These are phyloP conservation scores for Rhododendron ferrugineum DNA, from an alignment of 148 eudicot species.

Conservation along the genomic window DNA sequence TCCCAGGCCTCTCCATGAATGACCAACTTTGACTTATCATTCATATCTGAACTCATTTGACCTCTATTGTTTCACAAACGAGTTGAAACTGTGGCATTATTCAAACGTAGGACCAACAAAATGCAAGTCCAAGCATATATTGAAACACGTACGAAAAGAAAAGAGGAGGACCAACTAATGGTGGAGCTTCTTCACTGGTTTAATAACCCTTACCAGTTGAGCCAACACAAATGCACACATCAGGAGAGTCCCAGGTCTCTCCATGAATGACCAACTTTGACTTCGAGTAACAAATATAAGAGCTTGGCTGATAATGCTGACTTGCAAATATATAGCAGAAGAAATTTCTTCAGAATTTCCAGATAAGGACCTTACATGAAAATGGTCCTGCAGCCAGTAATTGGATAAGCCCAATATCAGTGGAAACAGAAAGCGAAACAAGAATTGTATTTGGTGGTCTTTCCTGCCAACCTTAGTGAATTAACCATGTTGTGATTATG, in stretches of 20 bases:
- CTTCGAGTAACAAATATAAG: slow-evolving; percentile 82
- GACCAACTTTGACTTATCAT: slow-evolving; percentile 62
- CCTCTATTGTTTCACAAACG: neutral
- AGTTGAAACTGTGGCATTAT: neutral
- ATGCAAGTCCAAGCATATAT: neutral
- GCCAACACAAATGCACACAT: slow-evolving; percentile 69
- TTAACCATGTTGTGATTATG: slow-evolving; percentile 3
- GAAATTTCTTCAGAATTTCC: slow-evolving; percentile 47
- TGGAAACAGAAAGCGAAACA: neutral
- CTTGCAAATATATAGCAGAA: slow-evolving; percentile 75
- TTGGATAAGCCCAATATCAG: neutral
- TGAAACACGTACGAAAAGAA: neutral
- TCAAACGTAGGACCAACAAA: neutral
- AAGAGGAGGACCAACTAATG: neutral
- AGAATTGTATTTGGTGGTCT: neutral
- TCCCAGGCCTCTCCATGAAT: slow-evolving; percentile 68
- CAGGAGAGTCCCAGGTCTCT: slow-evolving; percentile 63
- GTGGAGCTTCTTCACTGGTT: neutral
- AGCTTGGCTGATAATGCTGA: slow-evolving; percentile 78
- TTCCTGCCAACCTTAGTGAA: neutral
- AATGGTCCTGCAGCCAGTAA: slow-evolving; percentile 32
- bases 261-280: slow-evolving; percentile 72
- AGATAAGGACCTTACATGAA: slow-evolving; percentile 50
- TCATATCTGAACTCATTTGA: neutral
- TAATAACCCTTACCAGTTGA: slow-evolving; percentile 45